These are phyloP conservation scores for Serendipita sp. DNA, from an alignment of 768 basidiomycete species.

Conservation along the genomic window DNA sequence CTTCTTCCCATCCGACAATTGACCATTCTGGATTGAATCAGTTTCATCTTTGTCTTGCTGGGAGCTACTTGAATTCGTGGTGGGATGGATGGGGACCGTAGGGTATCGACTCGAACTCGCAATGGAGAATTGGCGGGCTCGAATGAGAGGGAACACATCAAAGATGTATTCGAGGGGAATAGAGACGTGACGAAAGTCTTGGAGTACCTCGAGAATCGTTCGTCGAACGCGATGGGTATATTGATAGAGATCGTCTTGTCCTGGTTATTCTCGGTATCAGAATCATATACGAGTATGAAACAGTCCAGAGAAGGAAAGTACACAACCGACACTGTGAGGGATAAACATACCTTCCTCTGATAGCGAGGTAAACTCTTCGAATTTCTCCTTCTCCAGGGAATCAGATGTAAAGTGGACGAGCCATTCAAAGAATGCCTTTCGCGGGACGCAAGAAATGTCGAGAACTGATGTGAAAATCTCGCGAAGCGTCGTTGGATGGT, in stretches of 20 bases:
- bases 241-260: constrained; percentile 82
- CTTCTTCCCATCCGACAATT: not conserved
- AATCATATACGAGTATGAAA: not conserved
- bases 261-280: not conserved
- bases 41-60: no score
- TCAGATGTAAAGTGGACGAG: constrained; percentile 63
- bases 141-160: constrained; percentile 72
- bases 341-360: constrained; percentile 39
- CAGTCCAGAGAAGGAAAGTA: no score
- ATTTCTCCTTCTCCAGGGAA: constrained; percentile 63
- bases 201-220: constrained; percentile 68
- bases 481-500: constrained; percentile 58
- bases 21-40: no score
- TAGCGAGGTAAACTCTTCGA: constrained; percentile 62
- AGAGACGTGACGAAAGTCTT: constrained; percentile 60
- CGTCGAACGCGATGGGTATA: constrained; percentile 69
- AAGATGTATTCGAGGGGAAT: constrained; percentile 77
- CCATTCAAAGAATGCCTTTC: constrained; percentile 72
- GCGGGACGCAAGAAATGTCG: constrained; percentile 73
- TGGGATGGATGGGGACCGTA: not conserved
- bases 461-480: constrained; percentile 58
- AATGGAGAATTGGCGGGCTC: constrained; percentile 85
- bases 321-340: no score
- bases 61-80: no score
- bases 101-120: constrained; percentile 59